phyloP scores from a whole-genome alignment of 2,329 filamentous ascomycete species.

The Aspergillus versicolor region DNA sequence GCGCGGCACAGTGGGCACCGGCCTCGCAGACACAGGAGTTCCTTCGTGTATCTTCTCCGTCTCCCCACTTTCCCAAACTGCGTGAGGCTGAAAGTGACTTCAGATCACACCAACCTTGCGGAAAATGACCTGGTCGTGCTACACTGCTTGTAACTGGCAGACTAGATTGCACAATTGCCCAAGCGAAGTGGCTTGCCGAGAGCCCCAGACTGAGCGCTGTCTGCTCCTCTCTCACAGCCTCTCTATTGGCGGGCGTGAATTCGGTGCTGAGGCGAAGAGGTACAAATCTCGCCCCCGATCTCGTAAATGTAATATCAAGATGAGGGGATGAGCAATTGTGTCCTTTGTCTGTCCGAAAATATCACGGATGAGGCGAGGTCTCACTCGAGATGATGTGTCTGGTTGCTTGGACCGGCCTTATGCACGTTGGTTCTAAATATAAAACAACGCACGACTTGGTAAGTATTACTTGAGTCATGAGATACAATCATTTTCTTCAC shows the following conservation, averaged over 20 bases:
- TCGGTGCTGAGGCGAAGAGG: background rate
- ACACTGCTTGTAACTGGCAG: background rate
- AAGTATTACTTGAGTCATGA: background rate
- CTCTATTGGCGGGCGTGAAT: background rate
- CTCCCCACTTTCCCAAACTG: background rate
- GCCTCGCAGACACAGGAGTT: background rate
- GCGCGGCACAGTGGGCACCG: background rate
- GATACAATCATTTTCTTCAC: background rate
- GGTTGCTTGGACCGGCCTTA: background rate
- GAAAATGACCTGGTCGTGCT: background rate
- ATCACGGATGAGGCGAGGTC: background rate
- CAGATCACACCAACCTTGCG: background rate
- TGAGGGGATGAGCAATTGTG: background rate
- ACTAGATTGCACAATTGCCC: too few species aligned
- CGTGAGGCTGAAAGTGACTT: slow-evolving; percentile 8
- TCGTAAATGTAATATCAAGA: background rate
- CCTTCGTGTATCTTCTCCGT: background rate
- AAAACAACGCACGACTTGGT: background rate
- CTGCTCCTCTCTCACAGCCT: background rate
- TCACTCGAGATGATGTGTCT: background rate
- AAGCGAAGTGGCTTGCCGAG: background rate
- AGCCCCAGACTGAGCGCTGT: background rate
- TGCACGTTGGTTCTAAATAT: slow-evolving; percentile 5
- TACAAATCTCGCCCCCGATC: background rate
- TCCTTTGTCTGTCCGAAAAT: background rate